Evolutionary conservation across 1,284 basidiomycete species (phyloP), one percentile per base, ranked within the genome.

Genomic region (Boletus mariae): DNA sequence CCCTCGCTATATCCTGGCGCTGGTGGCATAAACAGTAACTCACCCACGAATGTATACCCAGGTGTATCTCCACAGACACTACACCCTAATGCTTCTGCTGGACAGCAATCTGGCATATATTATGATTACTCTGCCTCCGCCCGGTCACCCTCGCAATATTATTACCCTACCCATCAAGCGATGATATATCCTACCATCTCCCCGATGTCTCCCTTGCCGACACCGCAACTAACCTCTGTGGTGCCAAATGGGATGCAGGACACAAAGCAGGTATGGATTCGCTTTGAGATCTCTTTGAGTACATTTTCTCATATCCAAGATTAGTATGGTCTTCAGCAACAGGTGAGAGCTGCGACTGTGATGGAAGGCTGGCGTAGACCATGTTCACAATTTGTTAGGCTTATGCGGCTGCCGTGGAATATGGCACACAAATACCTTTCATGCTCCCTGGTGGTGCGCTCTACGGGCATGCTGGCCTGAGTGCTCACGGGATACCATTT

Each of bases 251-350:
- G 74, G 32, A 60, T 77, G 37, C 62, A 71, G 23, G 83, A 85
- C 58, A 87, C 84, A 67, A 85, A 85, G 60, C 84, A 83, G 75
- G 86, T 84, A 60, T 40, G 73, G 59, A 42, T 54, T 60, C 52
- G 7, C 47, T 29, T 53, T 34, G 28, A 42, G 45, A 23, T 41
- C 35, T 45, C 7, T 15, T 56, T 29, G 51, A 45, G 17, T 28
- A 9, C 23, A 25, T 53, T 47, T 50, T 53, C 51, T 59, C 52
- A 63, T 45, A 25, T 47, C 53, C 20, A 13, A 43, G 17, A 34
- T 44, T 46, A 84, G 77, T 80, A 77, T 67, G 75, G 74, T 61
- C 62, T 77, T 45, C 78, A 79, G 59, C 79, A 78, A 57, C 79
- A 80, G 63, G 69, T 79, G 47, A 68, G 75, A 47, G 12, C 26